Percentiles rank a stretch among this genome's conserved stretches.
These are phyloP conservation scores for Yamadazyma mexicana DNA, from an alignment of 1,139 yeast genomes.

Conservation along the genomic window DNA sequence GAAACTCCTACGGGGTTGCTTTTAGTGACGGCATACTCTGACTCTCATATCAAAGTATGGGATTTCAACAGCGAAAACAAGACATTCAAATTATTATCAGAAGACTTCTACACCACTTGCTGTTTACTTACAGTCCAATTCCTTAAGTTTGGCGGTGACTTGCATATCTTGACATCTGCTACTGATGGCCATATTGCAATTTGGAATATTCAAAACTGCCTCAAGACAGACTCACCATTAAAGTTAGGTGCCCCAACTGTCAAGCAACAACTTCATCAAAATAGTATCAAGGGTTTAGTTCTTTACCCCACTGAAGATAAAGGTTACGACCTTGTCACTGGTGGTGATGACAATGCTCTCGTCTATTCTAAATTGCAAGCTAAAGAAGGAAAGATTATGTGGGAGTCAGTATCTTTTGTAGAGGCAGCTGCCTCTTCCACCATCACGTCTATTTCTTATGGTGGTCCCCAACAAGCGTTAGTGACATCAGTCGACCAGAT, in stretches of 20 bases:
- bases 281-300: slow-evolving; percentile 66
- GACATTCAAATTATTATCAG: slow-evolving; percentile 42
- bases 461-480: slow-evolving; percentile 26
- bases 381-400: slow-evolving; percentile 15
- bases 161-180: slow-evolving; percentile 57
- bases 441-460: slow-evolving; percentile 60
- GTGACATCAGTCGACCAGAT: slow-evolving; percentile 80
- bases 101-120: slow-evolving; percentile 65
- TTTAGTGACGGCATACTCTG: slow-evolving; percentile 76
- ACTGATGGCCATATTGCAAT: slow-evolving; percentile 79
- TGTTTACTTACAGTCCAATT: slow-evolving; percentile 69
- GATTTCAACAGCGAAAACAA: slow-evolving; percentile 37
- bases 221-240: slow-evolving; percentile 4
- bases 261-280: slow-evolving; percentile 70
- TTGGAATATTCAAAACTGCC: slow-evolving; percentile 45
- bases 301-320: slow-evolving; percentile 8
- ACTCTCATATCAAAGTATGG: slow-evolving; percentile 75
- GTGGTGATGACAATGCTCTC: slow-evolving; percentile 91
- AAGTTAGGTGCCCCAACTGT: slow-evolving; percentile 28
- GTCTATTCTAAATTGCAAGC: slow-evolving; percentile 40
- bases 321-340: slow-evolving; percentile 53
- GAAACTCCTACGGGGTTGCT: slow-evolving; percentile 45
- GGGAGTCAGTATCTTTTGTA: slow-evolving; percentile 31
- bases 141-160: slow-evolving; percentile 25
- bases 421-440: slow-evolving; percentile 82